Base-by-base conservation (phyloP, 495 filamentous ascomycete genomes). In the Aspergillus cristatus region DNA sequence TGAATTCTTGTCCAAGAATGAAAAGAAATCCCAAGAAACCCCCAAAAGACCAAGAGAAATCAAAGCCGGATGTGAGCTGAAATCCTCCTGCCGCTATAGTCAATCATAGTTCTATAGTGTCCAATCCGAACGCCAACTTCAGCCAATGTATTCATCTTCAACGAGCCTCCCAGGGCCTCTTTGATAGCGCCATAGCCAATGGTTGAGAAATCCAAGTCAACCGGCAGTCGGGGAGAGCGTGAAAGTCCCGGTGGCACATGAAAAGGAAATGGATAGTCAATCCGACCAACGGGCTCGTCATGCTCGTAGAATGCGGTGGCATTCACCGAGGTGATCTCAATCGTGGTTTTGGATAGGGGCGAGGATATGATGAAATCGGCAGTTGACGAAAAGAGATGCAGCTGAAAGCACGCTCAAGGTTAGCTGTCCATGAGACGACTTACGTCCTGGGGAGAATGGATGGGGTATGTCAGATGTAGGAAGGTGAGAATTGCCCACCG, bases 221-320 rank as follows among this genome's bases (percentile, higher is more conserved):
- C 89, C 0, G 91, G 90, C 33, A 98, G 49, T 40, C 67, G 72
- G 2, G 91, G 91, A 2, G 79, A 82, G 37, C 69, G 55, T 3
- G 78, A 77, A 3, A 63, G 52, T 6, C 87, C 86, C 0, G 91
- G 87, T 4, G 79, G 83, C 7, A 89, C 81, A 7, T 77, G 71
- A 53, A 95, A 90, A 1, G 82, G 79, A 14, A 75, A 42, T 28
- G 81, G 67, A 50, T 89, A 86, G 12, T 76, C 41, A 42, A 96
- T 95, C 12, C 65, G 63, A 8, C 89, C 91, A 0, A 94, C 64
- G 4, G 20, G 4, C 6, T 78, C 73, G 16, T 79, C 81, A 36
- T 86, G 70, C 42, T 89, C 82, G 46, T 96, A 91, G 44, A 77
- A 79, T 0, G 91, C 85, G 1, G 81, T 87, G 13, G 88, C 91